Evolutionary conservation across 805 yeast genomes (phyloP).

Genomic region (Candida easanensis): DNA sequence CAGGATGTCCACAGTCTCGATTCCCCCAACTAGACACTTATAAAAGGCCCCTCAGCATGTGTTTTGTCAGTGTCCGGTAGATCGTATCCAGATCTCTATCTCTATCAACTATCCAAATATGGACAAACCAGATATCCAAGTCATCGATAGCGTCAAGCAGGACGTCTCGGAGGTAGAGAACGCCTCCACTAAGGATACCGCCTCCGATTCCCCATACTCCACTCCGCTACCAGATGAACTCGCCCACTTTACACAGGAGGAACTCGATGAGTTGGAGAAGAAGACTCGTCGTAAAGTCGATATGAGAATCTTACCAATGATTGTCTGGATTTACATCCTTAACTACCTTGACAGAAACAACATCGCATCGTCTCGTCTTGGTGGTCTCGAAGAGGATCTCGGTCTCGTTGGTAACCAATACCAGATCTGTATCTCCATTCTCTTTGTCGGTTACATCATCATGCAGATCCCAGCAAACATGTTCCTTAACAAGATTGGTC

Average conservation of each 20-base stretch:
- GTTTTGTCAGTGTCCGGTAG: too few species aligned
- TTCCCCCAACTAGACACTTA: too few species aligned
- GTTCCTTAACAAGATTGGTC: conserved; percentile 41
- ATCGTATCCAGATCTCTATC: too few species aligned
- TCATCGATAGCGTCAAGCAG: too few species aligned
- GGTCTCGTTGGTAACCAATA: conserved; percentile 41
- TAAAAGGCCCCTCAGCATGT: too few species aligned
- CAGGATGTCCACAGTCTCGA: too few species aligned
- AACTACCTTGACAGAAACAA: conserved; percentile 50
- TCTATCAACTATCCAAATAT: too few species aligned
- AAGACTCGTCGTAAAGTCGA: conserved; percentile 48
- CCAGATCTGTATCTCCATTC: conserved; percentile 46
- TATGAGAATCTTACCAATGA: conserved; percentile 46
- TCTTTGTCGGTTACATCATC: conserved; percentile 48
- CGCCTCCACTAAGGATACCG: too few species aligned
- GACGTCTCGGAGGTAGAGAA: too few species aligned
- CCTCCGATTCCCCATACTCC: too few species aligned
- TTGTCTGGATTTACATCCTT: conserved; percentile 48
- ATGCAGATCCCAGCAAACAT: conserved; percentile 50
- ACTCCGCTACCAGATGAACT: conserved; percentile 28
- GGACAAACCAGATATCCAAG: too few species aligned
- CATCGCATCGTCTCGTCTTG: conserved; percentile 48
- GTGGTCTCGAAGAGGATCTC: conserved; percentile 46
- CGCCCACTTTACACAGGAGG: conserved; percentile 32
- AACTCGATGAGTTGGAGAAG: conserved; percentile 40